Evolutionary conservation across 2,329 filamentous ascomycete species (phyloP), one percentile per base, ranked within the genome.

Genomic region (Graphilbum sp.): DNA sequence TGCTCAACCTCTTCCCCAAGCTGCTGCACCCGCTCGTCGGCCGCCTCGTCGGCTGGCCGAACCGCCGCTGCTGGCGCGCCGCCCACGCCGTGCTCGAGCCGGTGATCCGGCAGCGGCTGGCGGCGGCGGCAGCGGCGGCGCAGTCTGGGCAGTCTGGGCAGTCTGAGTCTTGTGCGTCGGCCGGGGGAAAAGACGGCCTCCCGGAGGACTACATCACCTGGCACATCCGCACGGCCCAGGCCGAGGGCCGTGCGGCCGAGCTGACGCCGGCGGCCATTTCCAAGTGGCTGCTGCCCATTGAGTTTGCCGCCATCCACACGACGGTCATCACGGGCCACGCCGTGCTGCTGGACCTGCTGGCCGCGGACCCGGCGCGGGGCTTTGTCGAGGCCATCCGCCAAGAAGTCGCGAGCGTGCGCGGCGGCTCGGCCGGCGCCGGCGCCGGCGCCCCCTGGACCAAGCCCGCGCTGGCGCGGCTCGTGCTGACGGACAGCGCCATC

Each of bases 251-350:
- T 4, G 3, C 38, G 0, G 47, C 49, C 9, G 67, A 74, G 40
- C 56, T 69, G 18, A 52, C 64, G 19, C 60, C 69, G 0, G 48
- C 54, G 3, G 57, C 59, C 32, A 61, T 75, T 15, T 64, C 67
- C 2, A 61, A 65, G 43, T 58, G 66, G 13, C 50, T 75, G 5
- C 53, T 75, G 27, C 66, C 69, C 0, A 54, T 75, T 32, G 65
- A 73, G 47, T 73, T 75, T 42, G 70, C 69, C 3, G 64, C 68
- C 16, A 70, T 73, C 20, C 69, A 75, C 51, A 75, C 70, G 2
- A 72, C 70, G 0, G 60, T 64, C 7, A 46, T 72, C 12, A 71
- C 69, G 0, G 60, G 62, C 3, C 62, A 64, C 34, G 60, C 59
- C 25, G 53, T 61, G 24, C 46, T 69, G 37, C 47, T 69, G 10